These are phyloP conservation scores for Cutaneotrichosporon sp. DNA, from an alignment of 1,284 basidiomycete species.

Conservation along the genomic window DNA sequence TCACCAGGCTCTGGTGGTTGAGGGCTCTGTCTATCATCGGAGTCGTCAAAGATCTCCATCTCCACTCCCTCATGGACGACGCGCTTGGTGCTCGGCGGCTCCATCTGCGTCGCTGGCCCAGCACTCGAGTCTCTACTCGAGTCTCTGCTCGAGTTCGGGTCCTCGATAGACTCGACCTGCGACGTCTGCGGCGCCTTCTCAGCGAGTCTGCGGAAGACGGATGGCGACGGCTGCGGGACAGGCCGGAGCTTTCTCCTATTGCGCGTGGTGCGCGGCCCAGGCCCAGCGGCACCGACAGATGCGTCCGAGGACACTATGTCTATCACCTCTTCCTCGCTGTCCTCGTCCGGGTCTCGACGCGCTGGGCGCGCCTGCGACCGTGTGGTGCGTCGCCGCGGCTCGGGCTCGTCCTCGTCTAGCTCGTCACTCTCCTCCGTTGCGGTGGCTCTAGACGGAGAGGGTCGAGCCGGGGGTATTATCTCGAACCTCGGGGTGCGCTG, in stretches of 20 bases:
- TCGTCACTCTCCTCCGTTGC: background rate
- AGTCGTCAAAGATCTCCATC: constrained; percentile 4
- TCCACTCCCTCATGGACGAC: constrained; percentile 25
- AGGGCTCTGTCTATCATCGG: constrained; percentile 17
- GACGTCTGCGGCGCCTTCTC: constrained; percentile 1
- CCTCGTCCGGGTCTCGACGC: background rate
- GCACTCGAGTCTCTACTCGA: constrained; percentile 7
- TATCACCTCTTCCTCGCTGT: constrained; percentile 2
- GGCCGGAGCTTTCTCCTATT: constrained; percentile 12
- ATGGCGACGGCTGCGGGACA: constrained; percentile 22
- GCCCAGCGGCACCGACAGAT: constrained; percentile 14
- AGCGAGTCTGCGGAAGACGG: constrained; percentile 14
- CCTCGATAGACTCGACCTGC: constrained; percentile 12
- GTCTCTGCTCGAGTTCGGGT: constrained; percentile 13
- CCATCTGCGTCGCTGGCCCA: background rate
- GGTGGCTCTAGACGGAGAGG: background rate
- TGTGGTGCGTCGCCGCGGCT: background rate
- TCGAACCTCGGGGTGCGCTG: background rate
- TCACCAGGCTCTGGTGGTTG: background rate
- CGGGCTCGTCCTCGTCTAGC: background rate
- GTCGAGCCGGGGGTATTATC: background rate
- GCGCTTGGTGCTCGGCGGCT: background rate
- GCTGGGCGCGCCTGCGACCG: background rate
- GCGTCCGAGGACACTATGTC: background rate
- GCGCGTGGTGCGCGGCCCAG: constrained; percentile 17